Evolutionary conservation across 345 rosid genomes (phyloP), one percentile per base, ranked within the genome.

Genomic region (Gossypium arboreum): DNA sequence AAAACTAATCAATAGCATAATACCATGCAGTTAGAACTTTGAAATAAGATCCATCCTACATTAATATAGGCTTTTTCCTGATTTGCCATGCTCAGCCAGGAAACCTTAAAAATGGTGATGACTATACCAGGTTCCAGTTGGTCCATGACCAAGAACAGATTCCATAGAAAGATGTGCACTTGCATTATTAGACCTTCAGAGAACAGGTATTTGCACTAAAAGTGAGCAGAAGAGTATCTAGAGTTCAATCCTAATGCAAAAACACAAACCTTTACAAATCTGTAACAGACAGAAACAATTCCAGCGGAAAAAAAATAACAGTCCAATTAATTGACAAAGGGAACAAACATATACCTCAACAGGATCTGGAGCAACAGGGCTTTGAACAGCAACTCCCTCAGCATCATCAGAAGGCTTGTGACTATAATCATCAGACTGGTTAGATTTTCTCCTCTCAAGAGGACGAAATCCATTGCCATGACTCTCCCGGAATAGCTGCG

Each of bases 401-500:
- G 66, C 74, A 48, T 83, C 85, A 75, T 78, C 71, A 13, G 88
- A 78, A 67, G 77, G 70, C 78, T 87, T 73, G 39, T 80, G 74
- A 69, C 85, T 69, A 75, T 79, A 67, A 78, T 84, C 90, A 77
- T 58, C 63, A 44, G 87, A 78, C 63, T 80, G 85, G 71, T 69
- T 75, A 65, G 80, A 75, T 73, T 67, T 79, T 87, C 81, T 91
- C 87, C 85, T 93, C 73, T 89, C 97, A 25, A 75, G 44, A 48
- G 86, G 76, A 83, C 85, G 86, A 80, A 86, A 87, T 24, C 92
- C 93, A 80, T 89, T 89, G 67, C 77, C 80, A 17, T 83, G 83
- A 73, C 80, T 80, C 80, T 95, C 99, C 13, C 92, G 87, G 79
- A 95, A 93, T 39, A 93, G 81, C 79, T 90, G 99, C 22, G 97